Evolutionary conservation across 768 basidiomycete species (phyloP).

Genomic region (Lentinula detonsa): DNA sequence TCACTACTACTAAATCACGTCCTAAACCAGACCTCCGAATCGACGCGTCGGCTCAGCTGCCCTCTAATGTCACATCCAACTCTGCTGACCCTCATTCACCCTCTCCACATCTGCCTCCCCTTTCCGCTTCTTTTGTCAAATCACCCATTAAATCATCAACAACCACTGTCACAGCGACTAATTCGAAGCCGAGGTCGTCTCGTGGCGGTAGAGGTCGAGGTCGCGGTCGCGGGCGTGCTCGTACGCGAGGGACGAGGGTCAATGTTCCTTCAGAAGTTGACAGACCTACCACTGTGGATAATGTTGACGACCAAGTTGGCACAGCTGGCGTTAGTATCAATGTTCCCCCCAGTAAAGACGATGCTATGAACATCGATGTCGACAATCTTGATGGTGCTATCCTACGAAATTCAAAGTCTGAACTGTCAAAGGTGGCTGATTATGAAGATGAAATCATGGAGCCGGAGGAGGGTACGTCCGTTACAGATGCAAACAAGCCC

Average conservation of each 20-base stretch:
- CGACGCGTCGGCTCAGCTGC: slow-evolving; percentile 3
- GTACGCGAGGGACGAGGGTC: not conserved
- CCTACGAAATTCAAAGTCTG: not conserved
- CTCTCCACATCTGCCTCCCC: not conserved
- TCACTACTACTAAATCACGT: not conserved
- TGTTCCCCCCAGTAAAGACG: not conserved
- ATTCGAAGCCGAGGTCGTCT: not conserved
- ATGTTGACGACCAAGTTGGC: not conserved
- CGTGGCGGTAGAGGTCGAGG: slow-evolving; percentile 4
- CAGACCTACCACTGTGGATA: not conserved
- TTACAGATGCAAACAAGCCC: not conserved
- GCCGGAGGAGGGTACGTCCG: not conserved
- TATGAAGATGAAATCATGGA: not conserved
- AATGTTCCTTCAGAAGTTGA: not conserved
- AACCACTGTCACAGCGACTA: not conserved
- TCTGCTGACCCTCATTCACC: not conserved
- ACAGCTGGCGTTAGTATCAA: slow-evolving; percentile 13
- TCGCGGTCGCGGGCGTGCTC: not conserved
- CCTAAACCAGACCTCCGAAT: slow-evolving; percentile 3
- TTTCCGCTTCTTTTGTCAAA: not conserved
- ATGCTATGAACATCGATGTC: not conserved
- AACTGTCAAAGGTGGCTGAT: not conserved
- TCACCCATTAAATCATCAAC: not conserved
- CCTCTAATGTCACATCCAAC: not conserved
- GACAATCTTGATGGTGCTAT: not conserved